Base-by-base conservation (phyloP, 1,284 basidiomycete genomes). In the Kwoniella shivajii region DNA sequence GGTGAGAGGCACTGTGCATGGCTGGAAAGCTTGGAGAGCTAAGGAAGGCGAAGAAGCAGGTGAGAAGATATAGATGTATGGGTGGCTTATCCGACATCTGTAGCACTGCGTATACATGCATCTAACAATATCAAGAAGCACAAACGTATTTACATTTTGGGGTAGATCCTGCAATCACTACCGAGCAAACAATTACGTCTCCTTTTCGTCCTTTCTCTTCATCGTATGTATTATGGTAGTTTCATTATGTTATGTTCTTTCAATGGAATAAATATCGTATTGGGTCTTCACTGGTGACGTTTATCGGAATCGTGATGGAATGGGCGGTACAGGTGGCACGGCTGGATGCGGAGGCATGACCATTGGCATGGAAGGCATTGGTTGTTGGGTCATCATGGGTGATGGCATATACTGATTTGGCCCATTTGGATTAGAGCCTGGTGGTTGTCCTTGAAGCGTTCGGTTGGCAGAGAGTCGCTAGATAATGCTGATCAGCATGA, bases 1-100 rank as follows among this genome's bases (percentile, higher is more conserved):
- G 31, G 65, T 78, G 20, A 62, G 78, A 38, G 76, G 74, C 13
- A 76, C 75, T 65, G 91, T 91, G 2, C 92, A 89, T 87, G 81
- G 79, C 27, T 78, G 74, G 66, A 56, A 69, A 48, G 66, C 68
- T 34, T 74, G 73, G 74, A 55, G 73, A 29, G 58, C 66, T 3
- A 38, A 43, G 18, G 33, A 42, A 16, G 64, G 63, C 9, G 65
- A 61, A 43, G 33, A 53, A 56, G 54, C 45, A 36, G 64, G 60
- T 31, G 57, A 67, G 56, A 50, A 47, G 50, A 18, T 20, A 24
- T n/a, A n/a, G n/a, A n/a, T n/a, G n/a, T n/a, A n/a, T 27, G 22
- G 10, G 22, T 26, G 33, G 30, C 50, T 45, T 33, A n/a, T 26
- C 16, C 6, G 10, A 31, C 16, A 27, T 22, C 6, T 33, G 9